Base-by-base conservation (phyloP, 139 green algal species). In the Chlamydomonas incerta region DNA sequence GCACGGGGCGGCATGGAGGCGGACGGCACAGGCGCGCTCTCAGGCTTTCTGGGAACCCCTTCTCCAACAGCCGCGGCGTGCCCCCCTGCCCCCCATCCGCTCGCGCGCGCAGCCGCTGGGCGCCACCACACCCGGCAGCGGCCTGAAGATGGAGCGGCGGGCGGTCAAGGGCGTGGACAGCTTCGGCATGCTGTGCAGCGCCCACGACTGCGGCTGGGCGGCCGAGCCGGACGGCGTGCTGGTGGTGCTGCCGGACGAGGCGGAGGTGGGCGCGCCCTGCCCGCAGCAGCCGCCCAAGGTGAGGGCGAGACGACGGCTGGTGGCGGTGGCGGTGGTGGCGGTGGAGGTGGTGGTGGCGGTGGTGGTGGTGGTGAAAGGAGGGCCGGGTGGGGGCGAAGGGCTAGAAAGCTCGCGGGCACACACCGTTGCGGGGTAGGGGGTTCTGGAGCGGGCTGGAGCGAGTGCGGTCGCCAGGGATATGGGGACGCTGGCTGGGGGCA, bases 171-270 rank as follows among this genome's bases (percentile, higher is more conserved):
- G 96, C 0, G 90, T 97, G 34, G 90, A 95, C 55, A 94, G 85
- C 74, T 89, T 89, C 55, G 96, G 96, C 74, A 98, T 98, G 96
- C 90, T 98, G 31, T 97, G 95, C 88, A 95, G 90, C 35, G 93
- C 94, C 1, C 83, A 92, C 66, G 95, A 98, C 79, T 90, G 95
- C 70, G 96, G 96, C 24, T 98, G 96, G 96, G 79, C 55, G 26
- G 46, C 85, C 10, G 82, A 83, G 34, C 80, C 88, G 13, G 92
- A 95, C 65, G 90, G 90, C 8, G 67, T 93, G 87, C 80, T 96
- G n/a, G 79, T 95, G 11, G 87, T 93, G 68, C 87, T 97, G 81
- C 91, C 90, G 31, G 88, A 92, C 17, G 85, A 91, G 6, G 70
- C 87, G 9, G 68, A 88, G 52, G 76, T 93, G 34, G 94, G 94